Percentiles rank a stretch among this genome's conserved stretches.
phyloP scores from a whole-genome alignment of 202 grass and related monocot genomes.

The Cymbopogon flexuosus region DNA sequence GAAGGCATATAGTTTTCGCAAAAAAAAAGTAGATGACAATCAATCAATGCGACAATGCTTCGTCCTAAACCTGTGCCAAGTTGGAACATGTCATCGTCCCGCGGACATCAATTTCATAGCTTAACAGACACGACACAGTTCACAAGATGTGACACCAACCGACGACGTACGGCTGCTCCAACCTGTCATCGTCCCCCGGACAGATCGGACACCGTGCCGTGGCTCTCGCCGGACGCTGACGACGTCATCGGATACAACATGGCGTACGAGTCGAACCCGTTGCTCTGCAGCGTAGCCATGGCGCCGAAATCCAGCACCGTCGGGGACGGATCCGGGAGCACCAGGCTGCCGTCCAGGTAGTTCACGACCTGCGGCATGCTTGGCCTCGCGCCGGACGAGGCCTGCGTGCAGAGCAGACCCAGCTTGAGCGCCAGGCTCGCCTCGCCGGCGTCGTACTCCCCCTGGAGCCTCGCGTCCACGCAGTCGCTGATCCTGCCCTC shows the following conservation, averaged over 20 bases:
- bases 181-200: constrained; percentile 12
- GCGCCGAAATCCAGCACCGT: neutral
- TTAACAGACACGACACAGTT: no score
- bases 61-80: no score
- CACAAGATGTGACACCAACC: neutral
- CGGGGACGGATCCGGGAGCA: neutral
- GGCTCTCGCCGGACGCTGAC: neutral
- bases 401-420: constrained; percentile 30
- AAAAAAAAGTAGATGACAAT: no score
- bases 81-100: no score
- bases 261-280: constrained; percentile 13
- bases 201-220: constrained; percentile 14
- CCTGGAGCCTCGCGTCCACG: neutral
- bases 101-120: no score
- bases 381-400: constrained; percentile 8
- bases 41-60: no score
- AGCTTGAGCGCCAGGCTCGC: constrained; percentile 6
- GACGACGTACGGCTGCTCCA: neutral
- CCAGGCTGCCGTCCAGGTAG: constrained; percentile 25
- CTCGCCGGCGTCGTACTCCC: neutral
- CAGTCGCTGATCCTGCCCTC: neutral
- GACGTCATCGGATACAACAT: neutral
- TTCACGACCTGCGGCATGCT: constrained; percentile 39
- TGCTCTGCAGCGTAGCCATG: neutral
- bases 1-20: no score